These are phyloP conservation scores for Thalassiosira hispida DNA, from an alignment of 352 stramenopile genomes.

Conservation along the genomic window DNA sequence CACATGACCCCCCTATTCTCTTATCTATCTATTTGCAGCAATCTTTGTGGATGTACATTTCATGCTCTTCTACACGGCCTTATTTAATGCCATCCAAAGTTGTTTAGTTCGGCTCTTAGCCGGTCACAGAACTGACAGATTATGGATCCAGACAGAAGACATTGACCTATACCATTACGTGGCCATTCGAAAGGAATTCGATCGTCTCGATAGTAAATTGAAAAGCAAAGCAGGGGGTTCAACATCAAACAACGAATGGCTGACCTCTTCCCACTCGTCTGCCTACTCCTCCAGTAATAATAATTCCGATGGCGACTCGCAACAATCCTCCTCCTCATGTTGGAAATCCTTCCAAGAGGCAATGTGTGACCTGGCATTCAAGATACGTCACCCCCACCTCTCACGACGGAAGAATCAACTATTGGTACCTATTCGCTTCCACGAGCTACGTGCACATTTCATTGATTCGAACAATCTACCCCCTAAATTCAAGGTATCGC, in stretches of 20 bases:
- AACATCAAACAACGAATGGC: not conserved
- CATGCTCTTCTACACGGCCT: constrained; percentile 81
- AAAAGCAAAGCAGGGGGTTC: constrained; percentile 6
- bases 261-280: no score
- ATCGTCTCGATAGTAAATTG: constrained; percentile 63
- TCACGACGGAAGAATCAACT: constrained; percentile 48
- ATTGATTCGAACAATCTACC: constrained; percentile 76
- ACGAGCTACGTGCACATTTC: constrained; percentile 81
- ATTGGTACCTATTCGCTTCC: constrained; percentile 75
- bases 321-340: no score
- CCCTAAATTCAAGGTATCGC: constrained; percentile 71
- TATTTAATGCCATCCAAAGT: constrained; percentile 84
- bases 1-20: not conserved
- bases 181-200: constrained; percentile 80
- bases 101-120: constrained; percentile 63
- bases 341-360: constrained; percentile 12
- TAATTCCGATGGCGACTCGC: no score
- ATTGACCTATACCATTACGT: constrained; percentile 83
- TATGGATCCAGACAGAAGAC: constrained; percentile 79
- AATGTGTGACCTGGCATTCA: constrained; percentile 22
- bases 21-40: constrained; percentile 8
- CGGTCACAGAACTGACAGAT: constrained; percentile 50
- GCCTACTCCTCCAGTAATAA: no score
- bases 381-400: constrained; percentile 40
- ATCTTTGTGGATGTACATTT: constrained; percentile 85